Evolutionary conservation across 164 flowering plant species (phyloP).

Genomic region (Annona cherimola): DNA sequence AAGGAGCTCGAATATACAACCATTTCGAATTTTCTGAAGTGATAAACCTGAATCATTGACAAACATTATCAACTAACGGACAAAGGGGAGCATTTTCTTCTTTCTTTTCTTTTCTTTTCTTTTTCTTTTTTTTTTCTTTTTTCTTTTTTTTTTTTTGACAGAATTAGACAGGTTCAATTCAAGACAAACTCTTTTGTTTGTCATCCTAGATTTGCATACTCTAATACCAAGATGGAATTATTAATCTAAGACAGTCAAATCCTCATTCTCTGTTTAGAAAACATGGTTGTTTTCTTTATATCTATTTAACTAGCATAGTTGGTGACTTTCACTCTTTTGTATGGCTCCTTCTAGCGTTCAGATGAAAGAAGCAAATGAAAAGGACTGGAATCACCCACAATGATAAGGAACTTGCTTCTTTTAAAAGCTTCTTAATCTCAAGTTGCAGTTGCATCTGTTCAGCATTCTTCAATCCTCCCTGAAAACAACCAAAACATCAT

Average conservation of each 20-base stretch:
- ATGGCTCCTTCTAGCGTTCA: not conserved
- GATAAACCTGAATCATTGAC: not conserved
- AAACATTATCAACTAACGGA: not conserved
- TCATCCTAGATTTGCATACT: too few relatives aligned
- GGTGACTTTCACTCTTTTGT: not conserved
- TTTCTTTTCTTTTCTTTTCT: too few relatives aligned
- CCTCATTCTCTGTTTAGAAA: not conserved
- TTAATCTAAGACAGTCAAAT: too few relatives aligned
- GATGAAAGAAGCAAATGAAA: constrained; percentile 4
- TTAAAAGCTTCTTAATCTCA: constrained; percentile 63
- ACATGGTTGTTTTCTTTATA: too few relatives aligned
- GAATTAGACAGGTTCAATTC: not conserved
- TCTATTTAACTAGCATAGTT: too few relatives aligned
- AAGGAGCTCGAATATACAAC: not conserved
- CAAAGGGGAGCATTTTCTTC: too few relatives aligned
- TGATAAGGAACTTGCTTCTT: constrained; percentile 66
- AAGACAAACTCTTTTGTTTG: not conserved
- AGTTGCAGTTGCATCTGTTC: constrained; percentile 40
- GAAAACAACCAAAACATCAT: constrained; percentile 1
- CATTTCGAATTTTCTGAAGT: not conserved
- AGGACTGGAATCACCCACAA: constrained; percentile 48
- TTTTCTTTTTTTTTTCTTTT: too few relatives aligned
- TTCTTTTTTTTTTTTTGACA: not conserved
- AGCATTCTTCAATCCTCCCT: constrained; percentile 41
- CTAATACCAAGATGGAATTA: not conserved